Evolutionary conservation across 768 basidiomycete genomes (phyloP).

Genomic region (Naganishia onofrii): DNA sequence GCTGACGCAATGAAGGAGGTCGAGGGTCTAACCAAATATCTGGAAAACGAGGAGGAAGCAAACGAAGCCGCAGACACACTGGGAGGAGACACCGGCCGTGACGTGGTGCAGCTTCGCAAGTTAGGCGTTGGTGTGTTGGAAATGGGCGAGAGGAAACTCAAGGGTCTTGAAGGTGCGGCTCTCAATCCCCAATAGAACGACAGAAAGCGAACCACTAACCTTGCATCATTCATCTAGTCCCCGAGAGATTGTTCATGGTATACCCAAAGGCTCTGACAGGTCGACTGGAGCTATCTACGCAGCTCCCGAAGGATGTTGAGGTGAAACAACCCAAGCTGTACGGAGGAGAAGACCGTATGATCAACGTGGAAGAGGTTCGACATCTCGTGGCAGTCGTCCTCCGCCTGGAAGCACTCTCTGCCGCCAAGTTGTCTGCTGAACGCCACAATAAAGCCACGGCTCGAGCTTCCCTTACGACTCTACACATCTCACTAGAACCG

Average conservation of each 20-base stretch:
- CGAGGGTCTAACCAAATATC: constrained; percentile 58
- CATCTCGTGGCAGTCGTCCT: constrained; percentile 71
- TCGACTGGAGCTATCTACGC: constrained; percentile 60
- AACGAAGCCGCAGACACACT: constrained; percentile 44
- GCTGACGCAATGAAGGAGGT: constrained; percentile 66
- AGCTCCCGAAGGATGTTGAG: constrained; percentile 48
- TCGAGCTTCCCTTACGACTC: neutral
- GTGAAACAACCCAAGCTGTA: constrained; percentile 37
- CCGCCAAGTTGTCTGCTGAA: constrained; percentile 30
- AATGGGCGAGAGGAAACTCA: constrained; percentile 88
- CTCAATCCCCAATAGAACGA: neutral
- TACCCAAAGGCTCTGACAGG: constrained; percentile 73
- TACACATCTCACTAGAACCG: neutral
- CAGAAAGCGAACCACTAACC: constrained; percentile 20
- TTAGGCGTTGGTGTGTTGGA: constrained; percentile 68
- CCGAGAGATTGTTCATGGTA: constrained; percentile 78
- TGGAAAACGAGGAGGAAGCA: constrained; percentile 46
- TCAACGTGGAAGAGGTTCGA: constrained; percentile 65
- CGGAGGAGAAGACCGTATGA: constrained; percentile 37
- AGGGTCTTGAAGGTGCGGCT: constrained; percentile 70
- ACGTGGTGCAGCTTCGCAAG: constrained; percentile 70
- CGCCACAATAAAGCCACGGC: constrained; percentile 35
- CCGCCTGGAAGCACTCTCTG: constrained; percentile 68
- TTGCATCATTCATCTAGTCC: constrained; percentile 53
- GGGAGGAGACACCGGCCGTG: constrained; percentile 50